Evolutionary conservation across 345 rosid species (phyloP), one percentile per base, ranked within the genome.

Genomic region (Turritis glabra): DNA sequence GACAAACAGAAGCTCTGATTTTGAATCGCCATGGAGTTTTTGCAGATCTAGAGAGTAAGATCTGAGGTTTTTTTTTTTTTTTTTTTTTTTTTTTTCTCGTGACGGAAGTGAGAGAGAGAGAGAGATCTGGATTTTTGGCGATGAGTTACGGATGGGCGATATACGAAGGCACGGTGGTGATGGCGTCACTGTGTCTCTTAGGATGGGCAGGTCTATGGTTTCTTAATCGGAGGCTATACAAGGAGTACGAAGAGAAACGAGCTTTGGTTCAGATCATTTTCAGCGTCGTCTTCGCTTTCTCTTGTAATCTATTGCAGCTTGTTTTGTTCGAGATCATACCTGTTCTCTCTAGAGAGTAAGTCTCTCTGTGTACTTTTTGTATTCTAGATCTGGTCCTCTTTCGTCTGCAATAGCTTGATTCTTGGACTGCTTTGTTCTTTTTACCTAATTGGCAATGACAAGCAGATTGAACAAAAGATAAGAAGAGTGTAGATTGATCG

Each of bases 181-280:
- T 82, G 4, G 85, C 84, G 8, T 94, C 98, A 17, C 75, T 91
- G 52, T 80, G 82, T 37, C 81, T 87, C 44, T 77, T 94, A 29
- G 96, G 93, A 2, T 94, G 93, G 97, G 69, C 96, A 0, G 98
- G 98, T 12, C 84, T 91, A 1, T 94, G 97, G 97, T 94, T 94
- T 82, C 75, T 94, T 43, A 94, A 88, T 75, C 83, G 88, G 10
- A 79, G 96, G 10, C 85, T 94, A 1, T 94, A 94, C 84, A 94
- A 94, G 66, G 98, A 94, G 79, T 94, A 94, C 79, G 98, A 94
- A 74, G 96, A 94, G 85, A 94, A 91, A 80, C 79, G 98, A 65
- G 95, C 80, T 2, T 71, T 90, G 79, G 96, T 94, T 51, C 98
- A 94, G 86, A 87, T 94, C 84, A 85, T 94, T 63, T 94, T 94